Conservation (phyloP, 176 grass and related monocot genomes). For the Saccharum officinarum region DNA sequence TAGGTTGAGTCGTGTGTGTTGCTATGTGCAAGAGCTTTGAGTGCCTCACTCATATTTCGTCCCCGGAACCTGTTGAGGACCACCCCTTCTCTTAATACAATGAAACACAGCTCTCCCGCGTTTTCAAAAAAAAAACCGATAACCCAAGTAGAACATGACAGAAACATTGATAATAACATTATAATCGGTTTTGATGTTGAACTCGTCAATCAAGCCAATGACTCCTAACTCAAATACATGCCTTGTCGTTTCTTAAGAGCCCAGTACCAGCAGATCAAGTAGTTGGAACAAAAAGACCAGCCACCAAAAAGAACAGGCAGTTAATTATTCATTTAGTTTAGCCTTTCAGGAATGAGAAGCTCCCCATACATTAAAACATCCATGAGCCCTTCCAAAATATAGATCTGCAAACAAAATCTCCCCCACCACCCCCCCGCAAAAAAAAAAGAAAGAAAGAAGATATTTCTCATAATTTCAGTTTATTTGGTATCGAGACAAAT, state of each 20-base stretch:
- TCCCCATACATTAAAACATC: background rate
- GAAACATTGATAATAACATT: background rate
- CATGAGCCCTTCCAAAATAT: slow-evolving; percentile 20
- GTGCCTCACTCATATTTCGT: too few species aligned
- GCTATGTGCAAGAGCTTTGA: too few species aligned
- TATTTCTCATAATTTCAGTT: background rate
- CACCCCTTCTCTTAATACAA: too few species aligned
- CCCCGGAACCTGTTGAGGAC: too few species aligned
- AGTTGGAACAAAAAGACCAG: background rate
- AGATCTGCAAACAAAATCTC: background rate
- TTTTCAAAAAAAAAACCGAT: background rate
- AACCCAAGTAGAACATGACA: slow-evolving; percentile 30
- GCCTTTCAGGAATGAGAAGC: background rate
- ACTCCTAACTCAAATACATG: background rate
- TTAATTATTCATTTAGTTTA: background rate
- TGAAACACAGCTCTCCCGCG: too few species aligned
- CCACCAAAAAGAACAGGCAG: slow-evolving; percentile 6
- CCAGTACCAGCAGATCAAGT: background rate
- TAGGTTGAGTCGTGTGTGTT: too few species aligned
- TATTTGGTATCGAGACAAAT: background rate
- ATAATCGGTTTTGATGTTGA: background rate
- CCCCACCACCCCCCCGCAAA: background rate
- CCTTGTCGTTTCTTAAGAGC: background rate
- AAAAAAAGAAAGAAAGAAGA: background rate
- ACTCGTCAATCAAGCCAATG: background rate